Evolutionary conservation across 2,329 filamentous ascomycete genomes (phyloP), one percentile per base, ranked within the genome.

Genomic region (Pseudocercospora cruenta): DNA sequence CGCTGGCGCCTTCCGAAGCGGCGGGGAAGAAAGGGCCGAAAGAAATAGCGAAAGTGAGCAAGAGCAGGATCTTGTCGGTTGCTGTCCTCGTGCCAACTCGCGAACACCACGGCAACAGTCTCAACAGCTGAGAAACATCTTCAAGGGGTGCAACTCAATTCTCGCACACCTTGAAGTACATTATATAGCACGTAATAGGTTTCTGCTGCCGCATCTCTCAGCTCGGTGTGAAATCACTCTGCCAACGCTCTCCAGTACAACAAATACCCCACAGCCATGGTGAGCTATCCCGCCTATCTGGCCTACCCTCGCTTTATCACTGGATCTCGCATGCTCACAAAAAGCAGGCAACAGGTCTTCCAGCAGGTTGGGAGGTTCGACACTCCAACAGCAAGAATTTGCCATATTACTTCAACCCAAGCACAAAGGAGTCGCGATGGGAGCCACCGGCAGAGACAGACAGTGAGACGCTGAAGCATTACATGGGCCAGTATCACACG

Each of bases 311-410:
- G 51, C 24, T 33, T 58, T 43, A 43, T 58, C 55, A 62, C 64
- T 33, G 55, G 28, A 59, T 65, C 43, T 24, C 19, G 28, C 60
- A 36, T 36, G 51, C 31, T 64, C 59, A 61, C 57, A 24, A 22
- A 28, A 16, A 33, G 51, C 63, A 76, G 74, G 74, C 75, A 16
- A 76, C 75, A 22, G 75, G 74, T 64, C 68, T 77, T 53, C 75
- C 74, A 54, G 63, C 75, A 39, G 75, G 74, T 51, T 76, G 75
- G 75, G 95, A 98, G 83, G 93, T 99, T 77, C 93, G 95, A 79
- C 93, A 96, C 83, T 97, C 93, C 80, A 96, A 97, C 84, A 96
- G 93, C 81, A 98, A 97, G 85, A 96, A 96, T 82, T 90, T 98
- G 39, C 95, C 95, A 43, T 99, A 99, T 85, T 99, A 98, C 85